Evolutionary conservation across 164 flowering plant species (phyloP), one percentile per base, ranked within the genome.

Genomic region (Brasenia schreberi): DNA sequence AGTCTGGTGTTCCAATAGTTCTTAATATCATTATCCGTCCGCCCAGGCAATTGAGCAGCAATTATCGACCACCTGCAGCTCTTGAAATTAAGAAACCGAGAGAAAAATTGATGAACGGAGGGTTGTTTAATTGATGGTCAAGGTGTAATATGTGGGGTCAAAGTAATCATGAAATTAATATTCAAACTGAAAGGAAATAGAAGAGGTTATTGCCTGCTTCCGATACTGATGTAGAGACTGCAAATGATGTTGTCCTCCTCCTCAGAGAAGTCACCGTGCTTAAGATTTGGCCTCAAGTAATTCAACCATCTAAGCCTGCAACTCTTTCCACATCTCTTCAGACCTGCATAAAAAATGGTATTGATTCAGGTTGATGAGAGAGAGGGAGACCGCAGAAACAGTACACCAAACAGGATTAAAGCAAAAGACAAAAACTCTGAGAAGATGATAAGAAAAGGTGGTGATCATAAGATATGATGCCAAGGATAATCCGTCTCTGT

Each of bases 171-270:
- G 16, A 49, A 6, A 33, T 33, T 33, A 33, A 1, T 33, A 4
- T 2, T 33, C 39, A 14, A 49, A 49, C 3, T 49, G 16, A 49
- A 49, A 9, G 10, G 56, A 49, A 9, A 9, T 3, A 6, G 16
- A 49, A 49, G 12, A 49, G 4, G 39, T 33, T 33, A 49, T 14
- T 14, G 84, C 97, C 97, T 83, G 92, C 95, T 88, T 69, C 97
- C 97, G 14, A 90, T 88, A 68, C 76, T 88, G 16, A 87, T 68
- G 60, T 84, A 90, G 64, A 90, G 91, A 71, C 74, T 85, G 75
- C 94, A 88, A 61, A 90, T 90, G 65, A 90, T 80, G 80, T 88
- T 81, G 65, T 90, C 97, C 78, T 90, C 97, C 74, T 90, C 97
- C 62, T 87, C 90, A 0, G 95, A 82, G 69, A 90, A 90, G 3